phyloP scores from a whole-genome alignment of 202 grass and related monocot species.

The Hordeum pubiflorum region DNA sequence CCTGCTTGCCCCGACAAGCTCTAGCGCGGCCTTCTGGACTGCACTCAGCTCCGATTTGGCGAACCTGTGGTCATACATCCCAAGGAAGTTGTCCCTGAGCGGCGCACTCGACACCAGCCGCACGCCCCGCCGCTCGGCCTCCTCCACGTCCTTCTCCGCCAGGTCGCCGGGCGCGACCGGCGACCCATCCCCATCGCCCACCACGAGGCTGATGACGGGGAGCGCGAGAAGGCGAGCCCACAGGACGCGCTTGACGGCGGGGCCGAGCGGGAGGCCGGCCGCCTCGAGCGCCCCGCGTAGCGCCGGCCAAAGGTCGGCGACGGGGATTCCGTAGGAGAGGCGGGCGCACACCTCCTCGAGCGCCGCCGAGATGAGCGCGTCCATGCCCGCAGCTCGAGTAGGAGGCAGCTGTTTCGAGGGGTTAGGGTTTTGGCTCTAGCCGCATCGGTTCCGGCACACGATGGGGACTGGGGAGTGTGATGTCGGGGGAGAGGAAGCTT shows the following conservation, averaged over 20 bases:
- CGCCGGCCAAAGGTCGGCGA: conserved; percentile 49
- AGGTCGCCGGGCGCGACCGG: conserved; percentile 35
- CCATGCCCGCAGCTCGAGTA: conserved; percentile 37
- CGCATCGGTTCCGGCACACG: not conserved
- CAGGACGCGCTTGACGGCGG: conserved; percentile 44
- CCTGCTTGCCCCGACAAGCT: conserved; percentile 70
- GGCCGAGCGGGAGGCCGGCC: conserved; percentile 36
- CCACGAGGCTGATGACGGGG: conserved; percentile 45
- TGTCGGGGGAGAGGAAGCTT: not conserved
- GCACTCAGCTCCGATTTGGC: conserved; percentile 52
- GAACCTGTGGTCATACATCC: conserved; percentile 71
- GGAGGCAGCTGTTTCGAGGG: not conserved
- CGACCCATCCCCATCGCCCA: conserved; percentile 35
- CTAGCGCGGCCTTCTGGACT: conserved; percentile 49
- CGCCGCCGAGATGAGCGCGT: conserved; percentile 57
- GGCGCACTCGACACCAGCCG: conserved; percentile 49
- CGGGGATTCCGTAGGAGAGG: conserved; percentile 39
- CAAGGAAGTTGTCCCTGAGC: conserved; percentile 74
- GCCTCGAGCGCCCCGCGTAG: conserved; percentile 37
- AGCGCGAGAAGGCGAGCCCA: conserved; percentile 61
- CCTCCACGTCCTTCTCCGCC: conserved; percentile 41
- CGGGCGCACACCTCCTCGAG: conserved; percentile 80
- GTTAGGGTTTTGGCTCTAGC: not conserved
- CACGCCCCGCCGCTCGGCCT: conserved; percentile 46
- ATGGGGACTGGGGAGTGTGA: not conserved